Conservation (phyloP, 176 grass and related monocot species). For the Paspalum vaginatum region DNA sequence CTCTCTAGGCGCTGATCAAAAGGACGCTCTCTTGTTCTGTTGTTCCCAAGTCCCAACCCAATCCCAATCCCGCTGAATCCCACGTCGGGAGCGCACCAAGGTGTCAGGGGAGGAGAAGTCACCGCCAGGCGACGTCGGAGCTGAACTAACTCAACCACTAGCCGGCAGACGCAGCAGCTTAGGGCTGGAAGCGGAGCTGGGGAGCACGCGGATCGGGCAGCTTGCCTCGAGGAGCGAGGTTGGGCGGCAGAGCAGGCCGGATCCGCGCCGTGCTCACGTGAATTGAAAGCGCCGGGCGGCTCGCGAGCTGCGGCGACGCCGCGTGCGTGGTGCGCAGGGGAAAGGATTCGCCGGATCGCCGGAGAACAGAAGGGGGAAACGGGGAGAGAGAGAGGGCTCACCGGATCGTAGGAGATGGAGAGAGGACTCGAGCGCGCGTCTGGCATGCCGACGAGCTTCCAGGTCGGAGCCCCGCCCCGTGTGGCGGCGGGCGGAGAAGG, state of each 20-base stretch:
- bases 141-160: not conserved
- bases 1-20: not conserved
- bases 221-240: not conserved
- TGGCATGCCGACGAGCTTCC: conserved; percentile 30
- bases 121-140: not conserved
- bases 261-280: not conserved
- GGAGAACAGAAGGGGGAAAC: not conserved
- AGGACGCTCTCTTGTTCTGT: not conserved
- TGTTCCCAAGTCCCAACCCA: not conserved
- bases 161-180: not conserved
- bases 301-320: not conserved
- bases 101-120: not conserved
- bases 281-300: not conserved
- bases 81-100: not conserved
- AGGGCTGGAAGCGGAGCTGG: not conserved
- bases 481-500: no score
- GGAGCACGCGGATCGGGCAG: not conserved
- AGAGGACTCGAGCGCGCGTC: not conserved
- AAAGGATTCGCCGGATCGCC: not conserved
- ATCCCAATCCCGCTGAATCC: not conserved
- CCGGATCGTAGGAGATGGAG: conserved; percentile 15
- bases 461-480: not conserved
- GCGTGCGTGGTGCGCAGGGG: not conserved
- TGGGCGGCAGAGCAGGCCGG: not conserved
- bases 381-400: conserved; percentile 16